Base-by-base conservation (phyloP, 2,329 filamentous ascomycete species). In the Fusarium anguioides region DNA sequence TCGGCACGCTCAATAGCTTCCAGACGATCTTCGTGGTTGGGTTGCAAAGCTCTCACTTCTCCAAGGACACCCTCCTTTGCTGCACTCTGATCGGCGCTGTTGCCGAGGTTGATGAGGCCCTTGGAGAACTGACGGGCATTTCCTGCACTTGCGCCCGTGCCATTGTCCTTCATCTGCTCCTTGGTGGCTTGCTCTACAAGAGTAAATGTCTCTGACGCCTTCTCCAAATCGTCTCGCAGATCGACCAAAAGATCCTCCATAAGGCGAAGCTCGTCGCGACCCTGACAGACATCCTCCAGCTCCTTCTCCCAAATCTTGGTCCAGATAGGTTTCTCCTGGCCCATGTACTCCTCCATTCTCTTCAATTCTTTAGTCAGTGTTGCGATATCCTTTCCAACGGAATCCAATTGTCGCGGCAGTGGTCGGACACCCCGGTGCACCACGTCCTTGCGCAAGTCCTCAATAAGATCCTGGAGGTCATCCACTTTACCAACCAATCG, bases 291-390 rank as follows among this genome's bases (percentile, higher is more conserved):
- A 50, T 95, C 90, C 78, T 98, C 93, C 42, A 99, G 84, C 78
- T 98, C 94, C 80, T 96, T 94, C 86, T 98, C 95, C 96, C 96
- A 99, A 68, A 98, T 97, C 87, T 97, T 97, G 53, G 94, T 97
- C 95, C 96, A 99, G 58, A 97, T 84, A 0, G 96, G 96, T 79
- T 97, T 97, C 85, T 99, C 96, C 44, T 88, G 87, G 72, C 89
- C 90, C 81, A 99, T 87, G 82, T 92, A 97, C 17, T 97, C 94
- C 76, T 97, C 92, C 86, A 99, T 91, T 81, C 92, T 94, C 85
- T 93, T 96, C 65, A 99, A 88, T 75, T 97, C 94, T 75, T 93
- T 90, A 46, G 89, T 91, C 29, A 96, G 89, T 54, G 84, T 81
- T 46, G 89, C 89, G 65, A 99, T 94, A 72, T 98, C 95, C 79